These are phyloP conservation scores for Sphaerulina populicola DNA, from an alignment of 2,329 filamentous ascomycete genomes.

Conservation along the genomic window DNA sequence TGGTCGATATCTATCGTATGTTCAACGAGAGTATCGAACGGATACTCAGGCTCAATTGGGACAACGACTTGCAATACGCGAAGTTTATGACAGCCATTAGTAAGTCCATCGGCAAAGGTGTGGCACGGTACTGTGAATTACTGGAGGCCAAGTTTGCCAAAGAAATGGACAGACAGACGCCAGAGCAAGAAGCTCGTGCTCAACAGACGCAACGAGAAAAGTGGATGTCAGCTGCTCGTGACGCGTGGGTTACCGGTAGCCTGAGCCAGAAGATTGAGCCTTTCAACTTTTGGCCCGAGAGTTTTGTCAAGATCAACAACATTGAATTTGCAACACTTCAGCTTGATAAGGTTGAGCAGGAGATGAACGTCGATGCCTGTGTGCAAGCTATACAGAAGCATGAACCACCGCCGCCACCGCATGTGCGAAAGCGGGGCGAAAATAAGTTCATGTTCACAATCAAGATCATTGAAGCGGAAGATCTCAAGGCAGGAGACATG, in stretches of 20 bases:
- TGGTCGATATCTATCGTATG: conserved; percentile 86
- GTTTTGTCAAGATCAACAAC: conserved; percentile 95
- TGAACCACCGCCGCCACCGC: conserved; percentile 62
- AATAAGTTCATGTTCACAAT: conserved; percentile 96
- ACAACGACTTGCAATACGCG: conserved; percentile 85
- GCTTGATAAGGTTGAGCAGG: conserved; percentile 79
- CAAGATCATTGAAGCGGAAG: conserved; percentile 96
- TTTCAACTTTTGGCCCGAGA: conserved; percentile 93
- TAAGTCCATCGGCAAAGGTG: conserved; percentile 71
- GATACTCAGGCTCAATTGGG: conserved; percentile 79
- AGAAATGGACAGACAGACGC: conserved; percentile 88
- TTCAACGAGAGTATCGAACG: conserved; percentile 90
- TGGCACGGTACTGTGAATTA: conserved; percentile 83
- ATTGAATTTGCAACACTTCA: conserved; percentile 90
- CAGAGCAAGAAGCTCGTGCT: conserved; percentile 72
- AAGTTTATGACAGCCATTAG: conserved; percentile 94
- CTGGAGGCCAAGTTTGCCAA: conserved; percentile 75
- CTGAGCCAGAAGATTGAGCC: conserved; percentile 89
- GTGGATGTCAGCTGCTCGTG: conserved; percentile 86
- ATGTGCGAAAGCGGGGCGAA: conserved; percentile 51
- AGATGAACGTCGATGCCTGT: conserved; percentile 85
- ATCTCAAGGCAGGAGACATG: conserved; percentile 94
- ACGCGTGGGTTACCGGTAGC: conserved; percentile 62
- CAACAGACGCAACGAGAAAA: conserved; percentile 81
- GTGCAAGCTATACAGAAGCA: conserved; percentile 70